Base-by-base conservation (phyloP, 2,329 filamentous ascomycete genomes). In the Trichoderma sp. region DNA sequence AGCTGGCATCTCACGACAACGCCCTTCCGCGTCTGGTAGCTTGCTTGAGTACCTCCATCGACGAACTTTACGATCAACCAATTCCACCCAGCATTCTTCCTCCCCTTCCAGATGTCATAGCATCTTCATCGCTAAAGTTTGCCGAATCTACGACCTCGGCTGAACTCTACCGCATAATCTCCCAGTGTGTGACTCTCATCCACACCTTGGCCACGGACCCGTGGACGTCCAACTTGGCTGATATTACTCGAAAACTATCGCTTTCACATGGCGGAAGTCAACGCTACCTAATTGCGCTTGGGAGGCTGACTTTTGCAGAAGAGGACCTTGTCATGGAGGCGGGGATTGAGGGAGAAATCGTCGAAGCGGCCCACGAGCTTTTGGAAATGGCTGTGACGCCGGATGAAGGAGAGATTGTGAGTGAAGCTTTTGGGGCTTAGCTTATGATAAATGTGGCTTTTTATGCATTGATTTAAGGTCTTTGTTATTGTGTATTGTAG, bases 381-480 rank as follows among this genome's bases (percentile, higher is more conserved):
- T 84, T 98, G 53, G 95, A 98, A 82, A 87, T 94, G 76, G 91
- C 91, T 3, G 90, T 98, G 27, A 97, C 94, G 71, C 93, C 95
- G 0, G 94, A 97, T 56, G 88, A 90, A 74, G 88, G 88, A 2
- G 85, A 88, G 74, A 85, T 83, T 33, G 80, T 87, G 8, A 84
- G 83, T 50, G 85, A 83, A 74, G 85, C 84, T 21, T 87, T 87
- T 81, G 85, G 82, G 4, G 81, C 81, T 6, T 85, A 50, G 24
- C 6, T 16, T 45, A n/a, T n/a, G 18, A 56, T 12, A 3, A 6
- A 12, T 12, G n/a, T 24, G 21, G n/a, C n/a, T 21, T 12, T 53
- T 21, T 21, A 4, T 21, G n/a, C n/a, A 5, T 53, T 53, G 45
- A 53, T 21, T 53, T 21, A 4, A 50, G 4, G 16, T 50, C 8